These are phyloP conservation scores for Suhomyces bolitotheri DNA, from an alignment of 1,139 yeast genomes.

Conservation along the genomic window DNA sequence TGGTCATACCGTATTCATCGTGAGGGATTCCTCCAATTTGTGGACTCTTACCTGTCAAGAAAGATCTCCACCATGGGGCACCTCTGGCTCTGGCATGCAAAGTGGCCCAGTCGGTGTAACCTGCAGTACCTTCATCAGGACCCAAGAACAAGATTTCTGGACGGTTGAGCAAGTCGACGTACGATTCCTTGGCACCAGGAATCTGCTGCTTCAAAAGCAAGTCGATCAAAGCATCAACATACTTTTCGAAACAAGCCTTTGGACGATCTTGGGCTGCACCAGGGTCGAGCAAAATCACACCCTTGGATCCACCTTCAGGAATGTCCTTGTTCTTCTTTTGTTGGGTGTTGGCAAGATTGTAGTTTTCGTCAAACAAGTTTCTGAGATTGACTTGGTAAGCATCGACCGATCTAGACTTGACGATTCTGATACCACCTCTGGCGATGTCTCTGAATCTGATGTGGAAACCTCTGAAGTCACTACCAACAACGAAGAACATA, in stretches of 20 bases:
- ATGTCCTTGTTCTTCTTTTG: conserved; percentile 97
- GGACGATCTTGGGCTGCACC: conserved; percentile 82
- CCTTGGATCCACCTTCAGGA: conserved; percentile 99
- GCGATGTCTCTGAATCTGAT: conserved; percentile 96
- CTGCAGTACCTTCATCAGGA: conserved; percentile 98
- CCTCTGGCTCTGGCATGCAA: conserved; percentile 89
- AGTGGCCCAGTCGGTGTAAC: conserved; percentile 98
- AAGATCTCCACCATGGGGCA: conserved; percentile 99
- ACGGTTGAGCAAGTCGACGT: conserved; percentile 80
- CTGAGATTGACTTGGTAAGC: conserved; percentile 85
- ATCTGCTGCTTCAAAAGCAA: conserved; percentile 71
- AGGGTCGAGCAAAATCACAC: conserved; percentile 85
- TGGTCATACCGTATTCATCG: conserved; percentile 97
- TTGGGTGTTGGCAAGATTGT: conserved; percentile 93
- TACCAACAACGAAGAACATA: conserved; percentile 93
- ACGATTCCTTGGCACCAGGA: conserved; percentile 79
- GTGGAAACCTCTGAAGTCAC: conserved; percentile 97
- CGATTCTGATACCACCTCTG: conserved; percentile 97
- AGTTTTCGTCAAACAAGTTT: conserved; percentile 92
- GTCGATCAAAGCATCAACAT: conserved; percentile 88
- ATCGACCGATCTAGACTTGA: conserved; percentile 81
- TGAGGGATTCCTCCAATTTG: conserved; percentile 96
- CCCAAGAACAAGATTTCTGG: conserved; percentile 95
- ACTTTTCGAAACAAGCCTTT: conserved; percentile 85
- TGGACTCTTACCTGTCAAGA: conserved; percentile 95